These are phyloP conservation scores for Uronychia setigera DNA, from an alignment of 73 alveolate species.

Conservation along the genomic window DNA sequence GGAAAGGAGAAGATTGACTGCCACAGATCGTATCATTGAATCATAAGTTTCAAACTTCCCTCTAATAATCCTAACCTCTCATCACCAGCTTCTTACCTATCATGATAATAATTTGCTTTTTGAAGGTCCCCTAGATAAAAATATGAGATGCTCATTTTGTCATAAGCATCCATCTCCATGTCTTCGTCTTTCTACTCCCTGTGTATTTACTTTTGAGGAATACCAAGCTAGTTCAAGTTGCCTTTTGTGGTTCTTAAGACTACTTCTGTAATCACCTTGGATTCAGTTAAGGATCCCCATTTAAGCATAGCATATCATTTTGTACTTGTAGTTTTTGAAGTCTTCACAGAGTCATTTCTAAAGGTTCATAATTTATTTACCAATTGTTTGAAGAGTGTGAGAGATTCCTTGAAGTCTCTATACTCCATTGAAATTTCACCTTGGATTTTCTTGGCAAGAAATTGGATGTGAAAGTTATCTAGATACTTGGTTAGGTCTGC, in stretches of 20 bases:
- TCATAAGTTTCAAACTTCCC: not conserved
- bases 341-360: not conserved
- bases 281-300: not conserved
- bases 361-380: not conserved
- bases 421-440: not conserved
- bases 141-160: not conserved
- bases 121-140: not conserved
- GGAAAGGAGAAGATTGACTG: not conserved
- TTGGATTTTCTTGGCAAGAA: not conserved
- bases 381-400: not conserved
- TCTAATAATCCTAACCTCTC: not conserved
- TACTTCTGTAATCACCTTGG: not conserved
- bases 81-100: not conserved
- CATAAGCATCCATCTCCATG: not conserved
- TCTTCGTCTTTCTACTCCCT: not conserved
- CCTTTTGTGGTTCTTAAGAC: not conserved
- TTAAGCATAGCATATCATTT: not conserved
- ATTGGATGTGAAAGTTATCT: not conserved
- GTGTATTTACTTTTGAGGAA: not conserved
- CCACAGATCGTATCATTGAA: not conserved
- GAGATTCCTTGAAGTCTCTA: not conserved
- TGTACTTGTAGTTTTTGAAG: not conserved
- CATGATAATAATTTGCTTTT: not conserved
- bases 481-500: not conserved
- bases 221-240: not conserved